Evolutionary conservation across 306 rosid species (phyloP).

Genomic region (Lablab purpureus): DNA sequence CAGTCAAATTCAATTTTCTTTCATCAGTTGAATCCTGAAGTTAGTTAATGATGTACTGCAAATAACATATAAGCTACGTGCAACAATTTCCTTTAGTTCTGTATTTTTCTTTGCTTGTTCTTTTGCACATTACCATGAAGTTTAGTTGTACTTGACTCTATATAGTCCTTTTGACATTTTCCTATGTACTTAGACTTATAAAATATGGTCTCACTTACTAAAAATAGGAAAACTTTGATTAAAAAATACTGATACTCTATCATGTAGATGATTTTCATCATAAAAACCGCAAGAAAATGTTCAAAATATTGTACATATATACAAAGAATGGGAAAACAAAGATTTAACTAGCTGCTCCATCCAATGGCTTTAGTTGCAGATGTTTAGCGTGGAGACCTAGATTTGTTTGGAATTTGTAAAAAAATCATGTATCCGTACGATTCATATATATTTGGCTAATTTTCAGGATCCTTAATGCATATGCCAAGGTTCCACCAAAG

Average conservation of each 20-base stretch:
- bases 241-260: background rate
- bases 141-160: slow-evolving; percentile 1
- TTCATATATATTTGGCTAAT: slow-evolving; percentile 34
- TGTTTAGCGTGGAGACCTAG: background rate
- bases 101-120: slow-evolving; percentile 26
- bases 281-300: slow-evolving; percentile 6
- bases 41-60: background rate
- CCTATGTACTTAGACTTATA: slow-evolving; percentile 8
- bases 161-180: background rate
- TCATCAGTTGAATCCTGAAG: slow-evolving; percentile 9
- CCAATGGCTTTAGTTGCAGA: slow-evolving; percentile 13
- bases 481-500: slow-evolving; percentile 66
- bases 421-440: background rate
- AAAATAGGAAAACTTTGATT: slow-evolving; percentile 29
- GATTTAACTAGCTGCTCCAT: background rate
- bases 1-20: slow-evolving; percentile 13
- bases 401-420: slow-evolving; percentile 30
- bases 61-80: slow-evolving; percentile 19
- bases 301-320: background rate
- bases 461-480: slow-evolving; percentile 69
- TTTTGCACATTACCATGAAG: slow-evolving; percentile 21
- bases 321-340: slow-evolving; percentile 4
- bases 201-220: background rate
- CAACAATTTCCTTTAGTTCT: slow-evolving; percentile 10
- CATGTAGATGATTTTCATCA: slow-evolving; percentile 18